Evolutionary conservation across 495 filamentous ascomycete genomes (phyloP), one percentile per base, ranked within the genome.

Genomic region (Penicillium maclennaniae): DNA sequence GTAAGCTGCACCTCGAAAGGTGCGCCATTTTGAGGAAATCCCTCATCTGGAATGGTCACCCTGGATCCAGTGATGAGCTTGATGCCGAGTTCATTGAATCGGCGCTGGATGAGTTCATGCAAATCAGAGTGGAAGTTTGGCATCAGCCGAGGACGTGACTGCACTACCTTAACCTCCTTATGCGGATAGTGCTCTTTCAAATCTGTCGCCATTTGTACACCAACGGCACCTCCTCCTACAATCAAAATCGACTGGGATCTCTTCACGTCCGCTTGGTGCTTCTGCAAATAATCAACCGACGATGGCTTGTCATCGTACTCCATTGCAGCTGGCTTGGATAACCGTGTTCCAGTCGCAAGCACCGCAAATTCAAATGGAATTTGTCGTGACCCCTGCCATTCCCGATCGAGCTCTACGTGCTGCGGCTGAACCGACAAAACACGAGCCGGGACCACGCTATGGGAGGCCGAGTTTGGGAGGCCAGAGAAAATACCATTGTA

Each of bases 151-250:
- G 63, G 58, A 19, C 83, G 65, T 6, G 82, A 85, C 57, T 86
- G 82, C 4, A 87, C 69, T 19, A 87, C 66, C 0, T 71, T 72
- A 20, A 86, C 76, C 4, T 75, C 65, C 66, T 85, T 85, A 0
- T 81, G 77, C 0, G 78, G 80, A 51, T 80, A 83, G 17, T 69
- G 67, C 17, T 73, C 75, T 66, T 84, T 85, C 40, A 83, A 67
- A 57, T 87, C 83, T 5, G 77, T 74, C 0, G 82, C 81, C 60
- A 84, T 66, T 64, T 87, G 78, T 0, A 86, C 75, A 1, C 83
- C 83, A 0, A 83, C 81, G 5, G 83, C 79, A 1, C 83, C 83
- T 1, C 80, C 83, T 3, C 83, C 83, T 1, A 84, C 74, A 17
- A 87, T 73, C 6, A 79, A 67, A 45, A 86, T 73, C 0, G 72